Evolutionary conservation across 768 basidiomycete genomes (phyloP).

Genomic region (Pleurotus platypus): DNA sequence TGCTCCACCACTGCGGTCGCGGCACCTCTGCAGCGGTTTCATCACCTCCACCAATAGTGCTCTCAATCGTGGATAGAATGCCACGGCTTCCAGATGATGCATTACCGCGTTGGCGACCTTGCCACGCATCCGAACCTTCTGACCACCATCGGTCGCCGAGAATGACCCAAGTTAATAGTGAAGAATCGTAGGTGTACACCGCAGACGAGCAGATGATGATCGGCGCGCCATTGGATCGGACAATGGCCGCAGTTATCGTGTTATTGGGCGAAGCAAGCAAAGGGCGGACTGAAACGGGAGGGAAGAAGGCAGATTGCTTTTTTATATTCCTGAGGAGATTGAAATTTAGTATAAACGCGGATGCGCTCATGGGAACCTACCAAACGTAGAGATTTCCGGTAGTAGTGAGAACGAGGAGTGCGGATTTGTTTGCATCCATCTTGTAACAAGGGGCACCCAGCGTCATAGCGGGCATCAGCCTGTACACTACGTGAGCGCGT

Average conservation of each 20-base stretch:
- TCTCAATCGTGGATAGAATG: constrained; percentile 51
- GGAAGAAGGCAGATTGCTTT: constrained; percentile 58
- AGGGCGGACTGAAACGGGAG: constrained; percentile 58
- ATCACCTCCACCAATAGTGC: constrained; percentile 35
- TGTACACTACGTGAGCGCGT: constrained; percentile 23
- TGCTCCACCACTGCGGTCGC: constrained; percentile 76
- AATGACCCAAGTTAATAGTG: constrained; percentile 66
- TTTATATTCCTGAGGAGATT: constrained; percentile 63
- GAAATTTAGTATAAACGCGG: constrained; percentile 2
- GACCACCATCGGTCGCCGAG: constrained; percentile 84
- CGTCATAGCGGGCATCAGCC: constrained; percentile 72
- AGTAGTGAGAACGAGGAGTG: constrained; percentile 70
- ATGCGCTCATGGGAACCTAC: constrained; percentile 35
- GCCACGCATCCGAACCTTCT: constrained; percentile 81
- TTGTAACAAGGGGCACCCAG: constrained; percentile 70
- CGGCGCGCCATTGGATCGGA: constrained; percentile 80
- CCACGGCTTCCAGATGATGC: constrained; percentile 41
- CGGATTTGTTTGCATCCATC: constrained; percentile 61
- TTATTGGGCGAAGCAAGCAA: constrained; percentile 59
- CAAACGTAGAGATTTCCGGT: constrained; percentile 73
- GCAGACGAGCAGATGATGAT: constrained; percentile 76
- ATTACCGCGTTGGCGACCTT: constrained; percentile 56
- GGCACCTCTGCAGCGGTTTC: constrained; percentile 31
- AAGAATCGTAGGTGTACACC: constrained; percentile 74
- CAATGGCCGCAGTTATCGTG: constrained; percentile 56